Evolutionary conservation across 257 asterid species (phyloP), one percentile per base, ranked within the genome.

Genomic region (Solanum clarkiae): DNA sequence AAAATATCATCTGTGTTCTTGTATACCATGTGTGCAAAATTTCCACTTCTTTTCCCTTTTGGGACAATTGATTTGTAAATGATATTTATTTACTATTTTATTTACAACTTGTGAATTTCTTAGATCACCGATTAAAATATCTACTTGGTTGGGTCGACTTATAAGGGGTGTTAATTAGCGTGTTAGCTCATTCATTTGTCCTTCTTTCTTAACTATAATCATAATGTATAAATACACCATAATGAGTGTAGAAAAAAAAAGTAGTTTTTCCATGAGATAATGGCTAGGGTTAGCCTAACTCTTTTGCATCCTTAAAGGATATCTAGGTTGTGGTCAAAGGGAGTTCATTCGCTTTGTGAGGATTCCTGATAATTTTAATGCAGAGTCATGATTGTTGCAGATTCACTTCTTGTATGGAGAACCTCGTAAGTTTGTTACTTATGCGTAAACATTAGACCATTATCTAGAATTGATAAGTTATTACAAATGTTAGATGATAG

Each of bases 361-460:
- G 51, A 45, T 45, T 8, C 2, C 4, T 10, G 3, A 45, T 3
- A 4, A 36, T 36, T 4, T 36, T 13, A 13, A 15, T 3, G 20
- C n/a, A 26, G 0, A 7, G 0, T 55, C 0, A 0, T 55, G 2
- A n/a, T 55, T 0, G 2, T 1, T 17, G 62, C 2, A 17, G 1
- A 56, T 56, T 0, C 5, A 0, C 62, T 55, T 55, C 0, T 4
- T 0, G 0, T 55, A 56, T 56, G 24, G 24, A 57, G 24, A 56
- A 56, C 8, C 4, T 6, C 8, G 2, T 53, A 0, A 56, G 18
- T 18, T 0, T 4, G 8, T 4, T 18, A 5, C 5, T 26, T 1
- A 1, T 63, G 20, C 0, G 1, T 11, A 63, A 63, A 63, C 5
- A 24, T 26, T 26, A 24, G 44, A 63, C 42, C 71, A 26, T 10